Evolutionary conservation across 768 basidiomycete species (phyloP), one percentile per base, ranked within the genome.

Genomic region (Royoungia palumana): DNA sequence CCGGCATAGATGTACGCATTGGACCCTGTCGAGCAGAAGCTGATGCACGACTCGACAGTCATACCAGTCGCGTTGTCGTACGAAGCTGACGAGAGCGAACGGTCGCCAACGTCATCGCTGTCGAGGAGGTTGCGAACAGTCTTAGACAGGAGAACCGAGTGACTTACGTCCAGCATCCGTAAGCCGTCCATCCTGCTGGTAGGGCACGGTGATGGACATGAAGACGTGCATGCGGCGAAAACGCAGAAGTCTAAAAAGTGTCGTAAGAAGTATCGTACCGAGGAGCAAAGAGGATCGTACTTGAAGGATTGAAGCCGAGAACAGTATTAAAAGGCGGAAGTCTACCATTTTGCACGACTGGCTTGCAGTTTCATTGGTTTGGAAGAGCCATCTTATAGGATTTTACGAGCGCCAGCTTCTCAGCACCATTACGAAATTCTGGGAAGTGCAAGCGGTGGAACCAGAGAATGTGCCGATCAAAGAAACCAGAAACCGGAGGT

Each of bases 151-250:
- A 58, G 9, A 19, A 20, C 14, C 7, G 7, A 14, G 30, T n/a
- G 11, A 64, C 71, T 40, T 51, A 86, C 85, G 75, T 77, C 68
- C 78, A 80, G 57, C 86, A 88, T 59, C 83, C 83, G 47, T 73
- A 63, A 14, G 75, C 73, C 16, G 71, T 71, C 84, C 84, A 88
- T 41, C 65, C 71, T 3, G 70, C 69, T 8, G 81, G 82, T 43
- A 86, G 73, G 1, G 50, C 40, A 22, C 58, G 62, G 32, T 45
- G 53, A 42, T 62, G 46, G 11, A 22, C 7, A 48, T 44, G 38
- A 24, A 22, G 47, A 35, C 8, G 50, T 19, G 25, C 20, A 10
- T 16, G 27, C 1, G 50, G 41, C 10, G 45, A 46, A 5, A 38
- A 53, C 7, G 61, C 54, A 36, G 9, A 16, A 16, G 41, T 34